These are phyloP conservation scores for Hyaloscypha bicolor DNA, from an alignment of 495 filamentous ascomycete genomes.

Conservation along the genomic window DNA sequence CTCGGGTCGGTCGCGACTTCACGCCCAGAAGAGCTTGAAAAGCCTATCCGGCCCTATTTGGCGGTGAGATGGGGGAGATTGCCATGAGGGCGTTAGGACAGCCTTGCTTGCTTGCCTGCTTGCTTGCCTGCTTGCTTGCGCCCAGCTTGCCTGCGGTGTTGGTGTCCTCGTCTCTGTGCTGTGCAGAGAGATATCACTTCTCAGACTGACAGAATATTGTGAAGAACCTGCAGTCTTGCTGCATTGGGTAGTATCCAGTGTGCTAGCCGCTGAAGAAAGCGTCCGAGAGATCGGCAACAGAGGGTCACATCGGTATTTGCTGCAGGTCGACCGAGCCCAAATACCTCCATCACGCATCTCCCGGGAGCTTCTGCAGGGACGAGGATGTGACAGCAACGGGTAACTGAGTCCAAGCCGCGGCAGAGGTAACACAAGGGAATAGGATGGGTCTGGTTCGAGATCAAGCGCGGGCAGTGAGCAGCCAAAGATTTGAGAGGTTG, in stretches of 20 bases:
- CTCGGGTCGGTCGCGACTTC: background rate
- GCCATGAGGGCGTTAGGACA: background rate
- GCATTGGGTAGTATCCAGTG: background rate
- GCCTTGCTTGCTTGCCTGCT: background rate
- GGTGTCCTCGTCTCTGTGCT: background rate
- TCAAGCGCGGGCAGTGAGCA: background rate
- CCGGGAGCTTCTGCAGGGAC: constrained; percentile 5
- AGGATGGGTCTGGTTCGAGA: background rate
- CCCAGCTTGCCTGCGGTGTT: background rate
- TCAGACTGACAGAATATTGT: background rate
- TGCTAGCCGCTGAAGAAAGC: background rate
- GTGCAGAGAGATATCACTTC: constrained; percentile 1
- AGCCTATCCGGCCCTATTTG: background rate
- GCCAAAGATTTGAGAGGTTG: no score
- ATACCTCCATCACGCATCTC: background rate
- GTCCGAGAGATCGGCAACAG: constrained; percentile 2
- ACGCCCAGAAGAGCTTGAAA: background rate
- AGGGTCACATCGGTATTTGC: constrained; percentile 1
- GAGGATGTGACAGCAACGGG: background rate
- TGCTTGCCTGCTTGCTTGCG: background rate
- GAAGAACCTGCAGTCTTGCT: background rate
- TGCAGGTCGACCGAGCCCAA: background rate
- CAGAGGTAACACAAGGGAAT: background rate
- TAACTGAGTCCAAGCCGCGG: background rate
- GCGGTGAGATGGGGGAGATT: background rate